These are phyloP conservation scores for Capsella rubella DNA, from an alignment of 441 rosid species.

Conservation along the genomic window DNA sequence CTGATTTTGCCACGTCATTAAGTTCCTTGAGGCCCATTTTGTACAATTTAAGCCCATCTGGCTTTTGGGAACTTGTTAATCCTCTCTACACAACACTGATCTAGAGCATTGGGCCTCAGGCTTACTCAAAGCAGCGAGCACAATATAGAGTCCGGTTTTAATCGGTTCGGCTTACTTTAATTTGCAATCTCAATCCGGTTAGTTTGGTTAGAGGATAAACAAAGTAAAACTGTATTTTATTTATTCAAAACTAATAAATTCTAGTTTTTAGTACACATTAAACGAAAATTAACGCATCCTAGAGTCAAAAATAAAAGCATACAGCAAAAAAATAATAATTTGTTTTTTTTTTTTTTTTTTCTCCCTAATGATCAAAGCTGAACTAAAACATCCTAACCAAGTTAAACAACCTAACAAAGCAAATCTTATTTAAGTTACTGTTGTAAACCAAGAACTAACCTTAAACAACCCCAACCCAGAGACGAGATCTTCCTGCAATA, in stretches of 20 bases:
- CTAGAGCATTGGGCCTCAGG: not conserved
- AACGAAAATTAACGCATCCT: constrained; percentile 38
- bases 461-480: constrained; percentile 36
- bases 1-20: constrained; percentile 24
- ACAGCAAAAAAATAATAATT: constrained; percentile 24
- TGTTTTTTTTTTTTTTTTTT: not conserved
- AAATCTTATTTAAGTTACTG: constrained; percentile 40
- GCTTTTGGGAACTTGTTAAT: not conserved
- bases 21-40: constrained; percentile 8
- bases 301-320: constrained; percentile 22
- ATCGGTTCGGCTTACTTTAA: not conserved
- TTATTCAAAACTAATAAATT: constrained; percentile 21
- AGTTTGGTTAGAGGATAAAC: not conserved
- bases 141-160: not conserved
- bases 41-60: no score
- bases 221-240: constrained; percentile 1
- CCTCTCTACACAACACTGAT: not conserved
- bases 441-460: constrained; percentile 38
- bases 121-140: not conserved
- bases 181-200: not conserved
- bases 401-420: constrained; percentile 42
- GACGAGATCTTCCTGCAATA: constrained; percentile 16
- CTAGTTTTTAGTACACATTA: constrained; percentile 17
- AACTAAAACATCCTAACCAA: constrained; percentile 40
- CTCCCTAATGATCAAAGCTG: constrained; percentile 40